A percentile compares a stretch with the other conserved stretches of the same genome.
phyloP scores from a whole-genome alignment of 495 filamentous ascomycete genomes.

The Niebla homalea region DNA sequence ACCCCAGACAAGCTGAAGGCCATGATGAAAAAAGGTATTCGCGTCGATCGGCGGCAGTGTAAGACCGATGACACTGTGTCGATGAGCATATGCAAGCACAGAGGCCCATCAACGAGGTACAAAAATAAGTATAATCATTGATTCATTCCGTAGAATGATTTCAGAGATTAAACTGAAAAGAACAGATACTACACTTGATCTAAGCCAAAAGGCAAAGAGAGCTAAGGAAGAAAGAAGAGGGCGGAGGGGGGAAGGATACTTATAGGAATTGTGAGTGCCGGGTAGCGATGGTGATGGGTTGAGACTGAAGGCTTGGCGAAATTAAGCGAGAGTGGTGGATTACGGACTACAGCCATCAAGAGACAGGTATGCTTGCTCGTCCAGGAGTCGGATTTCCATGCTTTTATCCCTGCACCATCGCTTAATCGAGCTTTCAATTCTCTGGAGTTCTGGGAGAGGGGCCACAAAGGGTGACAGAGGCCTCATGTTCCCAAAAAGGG shows the following conservation, averaged over 20 bases:
- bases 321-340: too few species aligned
- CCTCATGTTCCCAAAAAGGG: too few species aligned
- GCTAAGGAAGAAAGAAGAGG: constrained; percentile 17
- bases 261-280: too few species aligned
- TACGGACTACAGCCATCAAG: too few species aligned
- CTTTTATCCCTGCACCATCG: too few species aligned
- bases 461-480: too few species aligned
- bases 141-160: constrained; percentile 56
- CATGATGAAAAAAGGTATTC: constrained; percentile 50
- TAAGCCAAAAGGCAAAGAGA: constrained; percentile 60
- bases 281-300: too few species aligned
- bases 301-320: too few species aligned
- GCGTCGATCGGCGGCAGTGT: constrained; percentile 79
- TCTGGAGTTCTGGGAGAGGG: too few species aligned
- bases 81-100: constrained; percentile 68
- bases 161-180: constrained; percentile 93
- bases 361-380: too few species aligned
- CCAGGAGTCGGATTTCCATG: too few species aligned
- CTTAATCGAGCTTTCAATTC: too few species aligned
- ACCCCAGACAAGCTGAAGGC: constrained; percentile 41
- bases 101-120: constrained; percentile 42
- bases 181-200: constrained; percentile 99
- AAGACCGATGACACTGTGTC: constrained; percentile 76
- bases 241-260: background rate
- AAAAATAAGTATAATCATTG: constrained; percentile 83